A percentile compares a stretch with the other conserved stretches of the same genome.
phyloP scores from a whole-genome alignment of 257 asterid species.

The Solanum gandarillasii region DNA sequence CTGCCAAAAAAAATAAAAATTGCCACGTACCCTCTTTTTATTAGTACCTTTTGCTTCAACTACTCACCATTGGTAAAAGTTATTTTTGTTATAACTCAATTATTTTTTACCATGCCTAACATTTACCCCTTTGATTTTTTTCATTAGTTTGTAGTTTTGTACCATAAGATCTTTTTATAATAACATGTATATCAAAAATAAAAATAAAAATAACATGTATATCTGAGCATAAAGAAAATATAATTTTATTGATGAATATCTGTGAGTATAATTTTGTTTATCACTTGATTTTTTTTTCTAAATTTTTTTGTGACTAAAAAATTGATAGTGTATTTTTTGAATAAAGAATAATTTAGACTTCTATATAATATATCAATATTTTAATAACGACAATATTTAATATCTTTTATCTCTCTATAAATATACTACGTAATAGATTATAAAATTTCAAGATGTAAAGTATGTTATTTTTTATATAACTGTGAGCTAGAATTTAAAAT shows the following conservation, averaged over 20 bases:
- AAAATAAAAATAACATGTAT: no score
- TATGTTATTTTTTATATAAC: no score
- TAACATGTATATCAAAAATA: no score
- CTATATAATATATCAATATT: no score
- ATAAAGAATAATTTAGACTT: neutral
- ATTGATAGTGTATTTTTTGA: accelerated
- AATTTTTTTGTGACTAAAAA: accelerated
- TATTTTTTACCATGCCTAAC: neutral
- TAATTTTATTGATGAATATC: neutral
- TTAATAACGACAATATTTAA: no score
- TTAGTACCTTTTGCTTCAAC: neutral
- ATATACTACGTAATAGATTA: no score
- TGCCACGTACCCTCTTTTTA: neutral
- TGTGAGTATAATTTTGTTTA: neutral
- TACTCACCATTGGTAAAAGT: neutral
- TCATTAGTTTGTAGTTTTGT: neutral
- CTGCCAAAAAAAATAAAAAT: no score
- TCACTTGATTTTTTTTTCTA: neutral
- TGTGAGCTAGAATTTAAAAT: no score
- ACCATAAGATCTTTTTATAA: neutral
- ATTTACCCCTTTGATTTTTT: neutral
- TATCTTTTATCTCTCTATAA: no score
- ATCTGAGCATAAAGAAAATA: no score
- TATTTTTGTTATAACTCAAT: neutral
- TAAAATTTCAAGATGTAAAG: no score